Conservation (phyloP, 306 rosid species). For the Cucurbita pepo region DNA sequence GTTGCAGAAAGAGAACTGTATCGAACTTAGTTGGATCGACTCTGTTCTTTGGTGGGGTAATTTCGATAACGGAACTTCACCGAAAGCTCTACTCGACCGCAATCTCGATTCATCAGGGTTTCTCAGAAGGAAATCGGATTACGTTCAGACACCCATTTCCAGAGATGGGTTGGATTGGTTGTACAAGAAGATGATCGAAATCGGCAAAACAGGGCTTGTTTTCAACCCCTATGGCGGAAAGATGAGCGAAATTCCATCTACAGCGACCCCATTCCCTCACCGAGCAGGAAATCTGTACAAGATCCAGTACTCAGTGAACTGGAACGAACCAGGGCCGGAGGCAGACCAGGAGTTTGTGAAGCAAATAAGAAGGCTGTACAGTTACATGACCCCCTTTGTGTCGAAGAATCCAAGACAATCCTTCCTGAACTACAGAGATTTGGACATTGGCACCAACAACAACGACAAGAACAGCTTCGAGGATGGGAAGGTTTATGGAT, state of each 20-base stretch:
- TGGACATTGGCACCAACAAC: constrained; percentile 47
- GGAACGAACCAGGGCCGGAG: constrained; percentile 22
- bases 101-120: constrained; percentile 18
- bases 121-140: constrained; percentile 45
- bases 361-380: constrained; percentile 24
- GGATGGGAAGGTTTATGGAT: constrained; percentile 45
- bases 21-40: constrained; percentile 49
- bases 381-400: constrained; percentile 59
- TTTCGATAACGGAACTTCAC: constrained; percentile 10
- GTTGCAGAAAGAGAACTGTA: constrained; percentile 26
- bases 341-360: constrained; percentile 7
- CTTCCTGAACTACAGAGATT: constrained; percentile 55
- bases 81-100: constrained; percentile 34
- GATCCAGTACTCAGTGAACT: constrained; percentile 48
- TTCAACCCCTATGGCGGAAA: constrained; percentile 80
- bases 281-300: constrained; percentile 48
- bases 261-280: constrained; percentile 60
- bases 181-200: constrained; percentile 31
- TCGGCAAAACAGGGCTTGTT: constrained; percentile 38
- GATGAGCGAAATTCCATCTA: constrained; percentile 32
- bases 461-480: constrained; percentile 19
- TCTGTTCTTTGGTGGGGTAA: constrained; percentile 49
- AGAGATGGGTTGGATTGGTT: constrained; percentile 31
- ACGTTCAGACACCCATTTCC: constrained; percentile 38
- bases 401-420: constrained; percentile 67